These are phyloP conservation scores for Plenodomus lindquistii DNA, from an alignment of 2,329 filamentous ascomycete species.

Conservation along the genomic window DNA sequence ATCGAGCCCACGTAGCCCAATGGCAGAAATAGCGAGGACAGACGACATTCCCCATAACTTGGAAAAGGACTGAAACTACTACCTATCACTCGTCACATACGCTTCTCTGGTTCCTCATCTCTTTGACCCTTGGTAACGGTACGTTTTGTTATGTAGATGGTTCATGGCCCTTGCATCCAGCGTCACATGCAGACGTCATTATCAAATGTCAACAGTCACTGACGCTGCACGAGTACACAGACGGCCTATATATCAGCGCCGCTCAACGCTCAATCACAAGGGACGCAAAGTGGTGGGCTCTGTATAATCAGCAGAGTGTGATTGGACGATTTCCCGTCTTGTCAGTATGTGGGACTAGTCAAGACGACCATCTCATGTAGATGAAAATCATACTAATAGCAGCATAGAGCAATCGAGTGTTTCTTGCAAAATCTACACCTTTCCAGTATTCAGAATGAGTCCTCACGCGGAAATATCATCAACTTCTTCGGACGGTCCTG, in stretches of 20 bases:
- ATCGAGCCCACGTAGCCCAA: slow-evolving; percentile 19
- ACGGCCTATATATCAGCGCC: not conserved
- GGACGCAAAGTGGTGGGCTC: not conserved
- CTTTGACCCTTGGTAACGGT: not conserved
- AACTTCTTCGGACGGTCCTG: slow-evolving; percentile 15
- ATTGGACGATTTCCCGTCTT: not conserved
- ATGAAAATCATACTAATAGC: slow-evolving; percentile 3
- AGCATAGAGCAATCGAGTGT: not conserved
- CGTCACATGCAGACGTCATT: slow-evolving; percentile 29
- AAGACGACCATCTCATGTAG: not conserved
- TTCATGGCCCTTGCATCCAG: not conserved
- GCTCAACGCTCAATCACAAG: not conserved
- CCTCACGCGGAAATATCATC: slow-evolving; percentile 39
- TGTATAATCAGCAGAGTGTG: not conserved
- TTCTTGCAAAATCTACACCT: not conserved
- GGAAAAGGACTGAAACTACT: not conserved
- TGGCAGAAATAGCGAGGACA: slow-evolving; percentile 23
- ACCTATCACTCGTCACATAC: not conserved
- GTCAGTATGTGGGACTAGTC: not conserved
- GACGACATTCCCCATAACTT: slow-evolving; percentile 17
- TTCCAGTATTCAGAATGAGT: slow-evolving; percentile 26
- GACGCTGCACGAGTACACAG: not conserved
- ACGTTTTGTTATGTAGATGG: not conserved
- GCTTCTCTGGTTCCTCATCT: not conserved
- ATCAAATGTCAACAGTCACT: not conserved